These are phyloP conservation scores for Fomitopsis palustris DNA, from an alignment of 1,284 basidiomycete species.

Conservation along the genomic window DNA sequence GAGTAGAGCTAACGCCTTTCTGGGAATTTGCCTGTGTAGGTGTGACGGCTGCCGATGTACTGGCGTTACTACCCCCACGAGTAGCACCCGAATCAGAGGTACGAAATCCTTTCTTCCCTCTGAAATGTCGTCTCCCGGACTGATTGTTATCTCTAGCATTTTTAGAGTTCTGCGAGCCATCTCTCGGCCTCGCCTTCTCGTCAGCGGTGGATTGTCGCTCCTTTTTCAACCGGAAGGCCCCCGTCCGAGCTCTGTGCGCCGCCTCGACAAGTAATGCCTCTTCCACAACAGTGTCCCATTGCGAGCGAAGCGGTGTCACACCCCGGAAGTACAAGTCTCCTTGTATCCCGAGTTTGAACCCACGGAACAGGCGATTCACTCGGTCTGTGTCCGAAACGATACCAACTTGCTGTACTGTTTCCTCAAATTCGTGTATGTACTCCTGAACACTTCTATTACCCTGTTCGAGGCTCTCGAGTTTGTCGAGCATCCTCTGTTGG, in stretches of 20 bases:
- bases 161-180: too few species aligned
- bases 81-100: background rate
- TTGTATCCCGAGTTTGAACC: constrained; percentile 27
- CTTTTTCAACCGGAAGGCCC: too few species aligned
- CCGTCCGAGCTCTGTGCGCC: constrained; percentile 2
- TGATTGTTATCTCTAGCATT: too few species aligned
- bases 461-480: constrained; percentile 16
- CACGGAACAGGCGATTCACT: constrained; percentile 33
- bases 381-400: constrained; percentile 24
- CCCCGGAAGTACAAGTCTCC: constrained; percentile 25
- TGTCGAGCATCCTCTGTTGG: constrained; percentile 14
- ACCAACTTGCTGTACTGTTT: constrained; percentile 31
- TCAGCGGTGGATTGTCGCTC: too few species aligned
- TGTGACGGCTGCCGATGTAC: too few species aligned
- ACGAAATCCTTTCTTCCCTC: too few species aligned
- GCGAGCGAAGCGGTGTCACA: constrained; percentile 21
- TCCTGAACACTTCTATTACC: constrained; percentile 11
- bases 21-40: background rate
- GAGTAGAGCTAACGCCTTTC: background rate
- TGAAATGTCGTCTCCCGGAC: too few species aligned
- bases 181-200: too few species aligned
- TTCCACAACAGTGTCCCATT: constrained; percentile 10
- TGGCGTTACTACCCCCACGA: background rate
- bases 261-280: constrained; percentile 16
- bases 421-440: constrained; percentile 30